Percentiles rank a stretch among this genome's conserved stretches.
Conservation (phyloP, 345 rosid genomes). For the Eucalyptus pauciflora region DNA sequence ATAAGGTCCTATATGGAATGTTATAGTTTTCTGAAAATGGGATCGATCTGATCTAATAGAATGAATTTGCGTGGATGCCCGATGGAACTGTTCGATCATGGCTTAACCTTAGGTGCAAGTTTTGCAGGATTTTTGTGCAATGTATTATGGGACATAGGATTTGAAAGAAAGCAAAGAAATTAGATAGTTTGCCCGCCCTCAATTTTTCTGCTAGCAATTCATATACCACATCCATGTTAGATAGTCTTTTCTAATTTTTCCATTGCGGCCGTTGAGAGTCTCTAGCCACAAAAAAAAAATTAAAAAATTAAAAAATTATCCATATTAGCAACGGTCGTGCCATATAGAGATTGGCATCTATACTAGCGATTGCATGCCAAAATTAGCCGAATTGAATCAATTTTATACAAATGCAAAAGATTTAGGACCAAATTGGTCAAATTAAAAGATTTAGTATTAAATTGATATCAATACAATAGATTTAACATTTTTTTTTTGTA, state of each 20-base stretch:
- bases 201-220: background rate
- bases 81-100: background rate
- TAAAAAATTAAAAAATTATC: too few species aligned
- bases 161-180: background rate
- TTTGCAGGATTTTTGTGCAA: background rate
- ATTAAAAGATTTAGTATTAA: too few species aligned
- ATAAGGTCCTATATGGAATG: background rate
- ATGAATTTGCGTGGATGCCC: background rate
- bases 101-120: background rate
- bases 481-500: too few species aligned
- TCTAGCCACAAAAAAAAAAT: too few species aligned
- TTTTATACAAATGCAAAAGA: too few species aligned
- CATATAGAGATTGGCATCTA: fast-evolving
- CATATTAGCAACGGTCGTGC: fast-evolving
- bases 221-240: background rate
- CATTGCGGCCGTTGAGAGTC: fast-evolving
- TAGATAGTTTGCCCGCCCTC: background rate
- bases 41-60: background rate
- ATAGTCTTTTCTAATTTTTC: too few species aligned
- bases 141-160: background rate
- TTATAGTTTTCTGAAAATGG: background rate
- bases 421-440: fast-evolving
- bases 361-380: fast-evolving
- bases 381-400: fast-evolving
- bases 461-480: too few species aligned